A percentile compares a stretch with the other conserved stretches of the same genome.
phyloP scores from a whole-genome alignment of 129 eudicot genomes.

The Scalesia atractyloides region DNA sequence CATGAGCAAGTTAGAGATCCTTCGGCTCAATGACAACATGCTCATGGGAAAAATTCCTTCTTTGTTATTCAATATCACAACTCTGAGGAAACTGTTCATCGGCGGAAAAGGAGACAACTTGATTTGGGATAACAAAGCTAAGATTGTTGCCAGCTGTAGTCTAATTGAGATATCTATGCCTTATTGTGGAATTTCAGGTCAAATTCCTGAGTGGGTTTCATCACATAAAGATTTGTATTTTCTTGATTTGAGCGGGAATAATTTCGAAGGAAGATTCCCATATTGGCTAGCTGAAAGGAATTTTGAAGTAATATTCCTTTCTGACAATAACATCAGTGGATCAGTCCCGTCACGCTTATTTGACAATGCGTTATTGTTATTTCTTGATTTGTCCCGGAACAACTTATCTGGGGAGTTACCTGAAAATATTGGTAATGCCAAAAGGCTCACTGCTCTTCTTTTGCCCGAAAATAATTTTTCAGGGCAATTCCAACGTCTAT shows the following conservation, averaged over 20 bases:
- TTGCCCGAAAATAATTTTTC: conserved; percentile 50
- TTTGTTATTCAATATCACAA: conserved; percentile 42
- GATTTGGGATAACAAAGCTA: conserved; percentile 45
- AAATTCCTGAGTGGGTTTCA: conserved; percentile 50
- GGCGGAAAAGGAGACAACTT: conserved; percentile 48
- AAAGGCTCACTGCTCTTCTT: conserved; percentile 45
- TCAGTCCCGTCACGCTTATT: conserved; percentile 50
- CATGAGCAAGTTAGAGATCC: conserved; percentile 38
- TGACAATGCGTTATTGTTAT: conserved; percentile 36
- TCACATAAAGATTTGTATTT: conserved; percentile 37
- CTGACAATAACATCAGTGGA: conserved; percentile 48
- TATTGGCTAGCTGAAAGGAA: conserved; percentile 60
- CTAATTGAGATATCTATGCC: conserved; percentile 46
- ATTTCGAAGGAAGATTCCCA: conserved; percentile 51
- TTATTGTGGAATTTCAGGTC: conserved; percentile 38
- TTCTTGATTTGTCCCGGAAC: conserved; percentile 53
- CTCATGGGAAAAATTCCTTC: conserved; percentile 50
- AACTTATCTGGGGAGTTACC: conserved; percentile 57
- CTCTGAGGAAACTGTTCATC: conserved; percentile 36
- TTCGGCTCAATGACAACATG: conserved; percentile 38
- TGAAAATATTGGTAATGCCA: conserved; percentile 47
- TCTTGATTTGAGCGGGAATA: conserved; percentile 51
- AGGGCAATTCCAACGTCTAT: conserved; percentile 55
- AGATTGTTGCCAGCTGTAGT: conserved; percentile 46
- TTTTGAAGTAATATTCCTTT: conserved; percentile 43